Evolutionary conservation across 495 filamentous ascomycete species (phyloP), one percentile per base, ranked within the genome.

Genomic region (Neurospora discreta): DNA sequence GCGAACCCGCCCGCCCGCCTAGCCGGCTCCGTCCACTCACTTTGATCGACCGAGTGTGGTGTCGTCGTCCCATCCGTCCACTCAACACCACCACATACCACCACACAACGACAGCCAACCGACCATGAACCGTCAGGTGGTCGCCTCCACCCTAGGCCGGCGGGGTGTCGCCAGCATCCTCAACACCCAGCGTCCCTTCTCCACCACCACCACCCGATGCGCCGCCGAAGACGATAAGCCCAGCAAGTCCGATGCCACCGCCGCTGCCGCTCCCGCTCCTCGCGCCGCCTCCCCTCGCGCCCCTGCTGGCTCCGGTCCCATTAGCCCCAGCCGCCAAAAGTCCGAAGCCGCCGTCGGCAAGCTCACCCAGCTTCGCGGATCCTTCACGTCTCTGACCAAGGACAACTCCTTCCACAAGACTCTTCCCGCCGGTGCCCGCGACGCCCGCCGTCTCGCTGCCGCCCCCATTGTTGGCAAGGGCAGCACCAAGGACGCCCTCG

Each of bases 91-190:
- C 5, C 33, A 33, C 33, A 33, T 5, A 36, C 33, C 23, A 13
- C 10, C 69, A 68, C 43, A 69, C 73, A 58, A 43, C 30, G 6
- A 36, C 30, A 41, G 69, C 33, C 40, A 43, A 43, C 71, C 52
- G 52, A 41, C 23, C 39, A 80, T 80, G 79, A 73, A 74, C 69
- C 73, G 79, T n/a, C 79, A 78, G 23, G 73, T 58, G 33, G 46
- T 77, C 58, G 71, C 71, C 23, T 46, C 74, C 72, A 77, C 75
- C 73, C 74, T 80, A 60, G 73, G 52, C 52, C 52, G 79, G 75
- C 78, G 75, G 44, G 73, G 42, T 6, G 30, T 16, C 70, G 18
- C 71, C 15, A 20, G 73, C 26, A 67, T 60, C n/a, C 71, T 68
- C 65, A 69, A 69, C 36, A 38, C 30, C 65, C 23, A 20, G 18